Evolutionary conservation across 805 yeast species (phyloP).

Genomic region (Metschnikowia lachancei): DNA sequence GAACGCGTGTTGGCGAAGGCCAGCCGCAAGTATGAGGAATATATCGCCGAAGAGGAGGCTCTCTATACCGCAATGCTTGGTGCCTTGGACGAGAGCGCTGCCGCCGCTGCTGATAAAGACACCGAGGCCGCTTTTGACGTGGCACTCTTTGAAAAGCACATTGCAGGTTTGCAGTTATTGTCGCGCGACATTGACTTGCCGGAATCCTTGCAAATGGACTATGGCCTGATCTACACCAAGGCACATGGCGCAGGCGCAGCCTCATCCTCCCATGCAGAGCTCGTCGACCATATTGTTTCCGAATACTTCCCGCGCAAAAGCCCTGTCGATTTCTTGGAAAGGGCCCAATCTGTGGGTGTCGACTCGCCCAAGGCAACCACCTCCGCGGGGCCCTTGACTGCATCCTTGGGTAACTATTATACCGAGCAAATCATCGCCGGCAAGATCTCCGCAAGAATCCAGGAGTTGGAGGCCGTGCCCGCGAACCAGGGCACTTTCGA

Average conservation of each 20-base stretch:
- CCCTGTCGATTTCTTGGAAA: conserved; percentile 19
- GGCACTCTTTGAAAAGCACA: conserved; percentile 50
- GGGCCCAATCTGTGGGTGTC: conserved; percentile 44
- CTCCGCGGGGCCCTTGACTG: conserved; percentile 32
- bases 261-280: conserved; percentile 20
- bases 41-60: conserved; percentile 22
- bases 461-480: conserved; percentile 64
- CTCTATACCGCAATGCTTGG: conserved; percentile 22
- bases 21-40: conserved; percentile 26
- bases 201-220: conserved; percentile 42
- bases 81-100: conserved; percentile 18
- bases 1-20: conserved; percentile 32
- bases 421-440: conserved; percentile 53
- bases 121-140: conserved; percentile 11
- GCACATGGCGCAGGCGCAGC: conserved; percentile 9
- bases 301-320: conserved; percentile 7
- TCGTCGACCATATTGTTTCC: conserved; percentile 13
- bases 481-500: conserved; percentile 62
- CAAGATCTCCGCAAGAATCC: conserved; percentile 55
- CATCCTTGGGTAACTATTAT: conserved; percentile 48
- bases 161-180: conserved; percentile 60
- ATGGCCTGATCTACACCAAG: conserved; percentile 20
- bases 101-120: conserved; percentile 6
- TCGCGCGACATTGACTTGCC: conserved; percentile 69
- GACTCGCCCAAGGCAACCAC: conserved; percentile 23